Evolutionary conservation across 2,329 filamentous ascomycete species (phyloP).

Genomic region (Stagonosporopsis tanaceti): DNA sequence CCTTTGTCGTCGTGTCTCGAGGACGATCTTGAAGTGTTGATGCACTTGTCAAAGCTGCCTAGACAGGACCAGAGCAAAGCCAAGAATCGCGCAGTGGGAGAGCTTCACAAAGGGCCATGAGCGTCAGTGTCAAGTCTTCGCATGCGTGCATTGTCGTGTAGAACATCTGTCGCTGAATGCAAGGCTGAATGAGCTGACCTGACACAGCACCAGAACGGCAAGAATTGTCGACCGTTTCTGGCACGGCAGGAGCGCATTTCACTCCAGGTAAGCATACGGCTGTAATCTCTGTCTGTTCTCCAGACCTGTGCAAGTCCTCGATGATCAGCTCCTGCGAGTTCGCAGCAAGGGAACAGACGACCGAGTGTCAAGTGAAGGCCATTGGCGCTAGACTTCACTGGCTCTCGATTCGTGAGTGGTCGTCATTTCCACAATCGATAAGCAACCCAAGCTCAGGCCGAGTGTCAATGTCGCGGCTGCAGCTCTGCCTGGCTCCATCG

Average conservation of each 20-base stretch:
- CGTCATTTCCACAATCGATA: slow-evolving; percentile 15
- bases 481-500: slow-evolving; percentile 10
- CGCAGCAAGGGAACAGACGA: not conserved
- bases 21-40: not conserved
- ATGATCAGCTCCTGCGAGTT: not conserved
- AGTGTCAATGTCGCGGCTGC: slow-evolving; percentile 12
- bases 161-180: not conserved
- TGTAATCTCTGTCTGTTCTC: not conserved
- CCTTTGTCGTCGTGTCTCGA: not conserved
- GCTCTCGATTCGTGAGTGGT: not conserved
- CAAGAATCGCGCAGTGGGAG: no score
- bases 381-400: slow-evolving; percentile 1
- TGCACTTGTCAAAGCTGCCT: not conserved
- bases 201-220: slow-evolving; percentile 1
- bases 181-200: slow-evolving; percentile 12
- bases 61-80: not conserved
- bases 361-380: not conserved
- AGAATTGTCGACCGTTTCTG: slow-evolving; percentile 5
- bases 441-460: slow-evolving; percentile 14
- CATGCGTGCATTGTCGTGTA: not conserved
- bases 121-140: not conserved
- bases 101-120: not conserved
- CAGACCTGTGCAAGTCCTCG: not conserved
- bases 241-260: slow-evolving; percentile 4
- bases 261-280: not conserved